Percentiles rank a stretch among this genome's conserved stretches.
These are phyloP conservation scores for Neurospora tetrasperma DNA, from an alignment of 495 filamentous ascomycete species.

Conservation along the genomic window DNA sequence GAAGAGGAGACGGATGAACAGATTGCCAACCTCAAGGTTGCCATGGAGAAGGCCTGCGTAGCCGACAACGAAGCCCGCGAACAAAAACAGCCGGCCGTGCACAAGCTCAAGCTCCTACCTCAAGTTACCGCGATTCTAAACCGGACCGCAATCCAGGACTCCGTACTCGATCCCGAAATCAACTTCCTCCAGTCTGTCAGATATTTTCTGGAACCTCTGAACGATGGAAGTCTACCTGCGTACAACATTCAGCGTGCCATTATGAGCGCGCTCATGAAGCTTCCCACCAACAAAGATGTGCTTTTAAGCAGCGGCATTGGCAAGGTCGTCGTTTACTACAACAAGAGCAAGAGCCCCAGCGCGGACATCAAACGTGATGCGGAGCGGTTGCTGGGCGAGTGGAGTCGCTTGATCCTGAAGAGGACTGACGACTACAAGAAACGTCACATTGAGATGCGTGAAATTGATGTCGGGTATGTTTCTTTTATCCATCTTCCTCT, in stretches of 20 bases:
- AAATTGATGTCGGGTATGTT: constrained; percentile 44
- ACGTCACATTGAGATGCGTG: constrained; percentile 48
- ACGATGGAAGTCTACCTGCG: constrained; percentile 83
- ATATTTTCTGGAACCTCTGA: constrained; percentile 94
- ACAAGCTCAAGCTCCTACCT: constrained; percentile 90
- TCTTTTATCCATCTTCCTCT: constrained; percentile 17
- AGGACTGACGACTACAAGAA: constrained; percentile 87
- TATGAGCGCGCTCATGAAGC: constrained; percentile 63
- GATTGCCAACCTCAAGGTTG: constrained; percentile 76
- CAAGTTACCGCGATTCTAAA: constrained; percentile 83
- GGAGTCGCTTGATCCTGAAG: constrained; percentile 93
- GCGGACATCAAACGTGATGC: constrained; percentile 83
- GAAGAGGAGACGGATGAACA: constrained; percentile 81
- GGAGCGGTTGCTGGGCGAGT: constrained; percentile 81
- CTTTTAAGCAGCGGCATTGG: constrained; percentile 87
- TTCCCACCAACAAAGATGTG: constrained; percentile 83
- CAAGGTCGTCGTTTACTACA: constrained; percentile 94
- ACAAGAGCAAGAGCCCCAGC: constrained; percentile 81
- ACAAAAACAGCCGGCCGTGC: constrained; percentile 66
- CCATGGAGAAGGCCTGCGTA: constrained; percentile 87
- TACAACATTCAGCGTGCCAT: constrained; percentile 96
- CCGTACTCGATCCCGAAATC: constrained; percentile 83
- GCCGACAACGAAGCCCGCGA: constrained; percentile 73
- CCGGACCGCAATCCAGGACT: constrained; percentile 70
- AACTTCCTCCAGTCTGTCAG: constrained; percentile 90